phyloP scores from a whole-genome alignment of 192 early-diverging fungal genomes.

The Phlyctochytrium planicorne region DNA sequence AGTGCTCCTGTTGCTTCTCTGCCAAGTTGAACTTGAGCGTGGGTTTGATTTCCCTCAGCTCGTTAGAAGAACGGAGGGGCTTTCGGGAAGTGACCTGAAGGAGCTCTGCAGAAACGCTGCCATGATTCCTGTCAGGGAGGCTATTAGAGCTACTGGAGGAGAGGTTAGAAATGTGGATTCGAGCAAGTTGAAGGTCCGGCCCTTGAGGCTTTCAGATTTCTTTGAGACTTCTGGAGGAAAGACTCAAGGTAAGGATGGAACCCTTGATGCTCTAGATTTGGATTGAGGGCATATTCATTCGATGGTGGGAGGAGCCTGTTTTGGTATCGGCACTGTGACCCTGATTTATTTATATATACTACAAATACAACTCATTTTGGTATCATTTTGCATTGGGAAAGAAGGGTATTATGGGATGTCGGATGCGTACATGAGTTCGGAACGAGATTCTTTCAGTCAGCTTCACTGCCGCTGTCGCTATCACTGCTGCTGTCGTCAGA shows the following conservation, averaged over 20 bases:
- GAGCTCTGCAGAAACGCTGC: constrained; percentile 95
- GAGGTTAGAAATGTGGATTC: constrained; percentile 11
- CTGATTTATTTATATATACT: too few species aligned
- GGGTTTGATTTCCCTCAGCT: constrained; percentile 68
- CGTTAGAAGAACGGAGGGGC: constrained; percentile 72
- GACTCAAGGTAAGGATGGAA: neutral
- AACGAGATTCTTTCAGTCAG: too few species aligned
- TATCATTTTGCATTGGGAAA: too few species aligned
- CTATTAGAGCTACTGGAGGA: constrained; percentile 21
- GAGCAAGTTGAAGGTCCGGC: constrained; percentile 31
- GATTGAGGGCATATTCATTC: too few species aligned
- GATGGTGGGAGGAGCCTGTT: too few species aligned
- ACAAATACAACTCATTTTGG: too few species aligned
- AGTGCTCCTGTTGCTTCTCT: constrained; percentile 77
- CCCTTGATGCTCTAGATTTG: neutral
- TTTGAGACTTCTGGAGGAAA: constrained; percentile 7
- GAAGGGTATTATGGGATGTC: too few species aligned
- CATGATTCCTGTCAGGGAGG: constrained; percentile 86
- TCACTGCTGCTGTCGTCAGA: too few species aligned
- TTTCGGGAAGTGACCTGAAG: constrained; percentile 94
- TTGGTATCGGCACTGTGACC: too few species aligned
- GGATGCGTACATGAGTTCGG: too few species aligned
- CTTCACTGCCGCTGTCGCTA: too few species aligned
- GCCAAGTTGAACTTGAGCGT: constrained; percentile 62
- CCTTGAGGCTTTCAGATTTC: constrained; percentile 35